These are phyloP conservation scores for Eucalyptus pauciflora DNA, from an alignment of 345 rosid species.

Conservation along the genomic window DNA sequence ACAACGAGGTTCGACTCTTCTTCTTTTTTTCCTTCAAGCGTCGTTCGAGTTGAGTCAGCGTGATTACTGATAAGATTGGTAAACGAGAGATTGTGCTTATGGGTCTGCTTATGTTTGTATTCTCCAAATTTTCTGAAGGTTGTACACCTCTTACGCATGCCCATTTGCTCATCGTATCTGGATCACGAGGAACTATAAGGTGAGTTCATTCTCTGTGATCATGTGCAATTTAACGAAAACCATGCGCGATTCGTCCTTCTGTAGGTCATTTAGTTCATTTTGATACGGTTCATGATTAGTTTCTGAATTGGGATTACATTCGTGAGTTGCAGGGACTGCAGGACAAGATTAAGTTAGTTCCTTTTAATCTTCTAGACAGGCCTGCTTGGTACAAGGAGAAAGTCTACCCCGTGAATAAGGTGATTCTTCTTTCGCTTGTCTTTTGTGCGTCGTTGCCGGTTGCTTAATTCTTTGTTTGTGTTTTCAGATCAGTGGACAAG, in stretches of 20 bases:
- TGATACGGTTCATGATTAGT: background rate
- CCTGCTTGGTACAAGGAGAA: constrained; percentile 92
- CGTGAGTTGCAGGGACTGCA: constrained; percentile 51
- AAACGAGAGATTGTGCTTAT: background rate
- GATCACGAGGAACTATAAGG: constrained; percentile 90
- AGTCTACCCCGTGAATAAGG: constrained; percentile 79
- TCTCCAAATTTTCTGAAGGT: constrained; percentile 12
- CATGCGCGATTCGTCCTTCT: background rate
- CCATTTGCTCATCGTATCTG: constrained; percentile 86
- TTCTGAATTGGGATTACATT: background rate
- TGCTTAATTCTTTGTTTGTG: background rate
- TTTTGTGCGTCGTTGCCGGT: background rate
- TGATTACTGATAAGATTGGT: background rate
- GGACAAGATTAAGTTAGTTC: constrained; percentile 70
- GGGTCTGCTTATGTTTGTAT: background rate
- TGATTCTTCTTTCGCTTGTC: background rate
- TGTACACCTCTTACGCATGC: constrained; percentile 51
- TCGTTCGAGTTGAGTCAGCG: background rate
- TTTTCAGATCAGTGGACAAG: background rate
- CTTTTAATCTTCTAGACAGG: constrained; percentile 57
- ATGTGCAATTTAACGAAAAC: background rate
- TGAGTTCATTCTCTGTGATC: background rate
- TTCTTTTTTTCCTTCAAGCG: background rate
- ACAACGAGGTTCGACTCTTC: constrained; percentile 39
- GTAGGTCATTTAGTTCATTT: background rate